Conservation (phyloP, 164 flowering plant genomes). For the Vitis riparia region DNA sequence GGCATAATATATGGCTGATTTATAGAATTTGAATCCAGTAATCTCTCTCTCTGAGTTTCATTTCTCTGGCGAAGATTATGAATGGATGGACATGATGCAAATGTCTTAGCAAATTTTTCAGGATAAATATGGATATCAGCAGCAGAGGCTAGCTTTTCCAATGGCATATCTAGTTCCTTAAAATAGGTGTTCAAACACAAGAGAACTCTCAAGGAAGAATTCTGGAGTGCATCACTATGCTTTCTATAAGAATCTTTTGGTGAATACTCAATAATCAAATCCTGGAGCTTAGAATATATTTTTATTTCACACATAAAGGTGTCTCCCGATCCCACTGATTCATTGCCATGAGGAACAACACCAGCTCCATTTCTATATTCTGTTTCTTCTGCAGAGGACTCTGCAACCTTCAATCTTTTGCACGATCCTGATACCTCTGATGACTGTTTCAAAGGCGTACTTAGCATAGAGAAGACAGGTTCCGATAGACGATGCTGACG, state of each 20-base stretch:
- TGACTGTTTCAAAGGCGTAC: constrained; percentile 23
- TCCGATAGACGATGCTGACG: constrained; percentile 80
- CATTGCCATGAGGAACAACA: constrained; percentile 19
- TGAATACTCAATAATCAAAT: constrained; percentile 53
- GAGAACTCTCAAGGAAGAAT: constrained; percentile 63
- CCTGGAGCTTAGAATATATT: constrained; percentile 52
- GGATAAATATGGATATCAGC: constrained; percentile 39
- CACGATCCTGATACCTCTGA: constrained; percentile 26
- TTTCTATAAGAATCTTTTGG: constrained; percentile 57
- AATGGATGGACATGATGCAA: constrained; percentile 34
- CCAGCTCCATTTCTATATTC: constrained; percentile 17
- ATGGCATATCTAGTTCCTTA: constrained; percentile 37
- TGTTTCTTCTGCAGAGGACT: constrained; percentile 10
- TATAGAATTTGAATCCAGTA: constrained; percentile 6
- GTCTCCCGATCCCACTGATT: constrained; percentile 23
- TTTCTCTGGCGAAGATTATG: constrained; percentile 21
- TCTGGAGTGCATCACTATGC: constrained; percentile 72
- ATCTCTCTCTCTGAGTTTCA: constrained; percentile 20
- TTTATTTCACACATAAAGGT: constrained; percentile 61
- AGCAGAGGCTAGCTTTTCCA: constrained; percentile 35
- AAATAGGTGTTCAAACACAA: constrained; percentile 63
- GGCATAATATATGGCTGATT: constrained; percentile 7
- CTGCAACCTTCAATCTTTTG: constrained; percentile 35
- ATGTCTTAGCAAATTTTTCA: constrained; percentile 37
- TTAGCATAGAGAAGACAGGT: constrained; percentile 55